These are phyloP conservation scores for Xanthoconium stramineum DNA, from an alignment of 768 basidiomycete species.

Conservation along the genomic window DNA sequence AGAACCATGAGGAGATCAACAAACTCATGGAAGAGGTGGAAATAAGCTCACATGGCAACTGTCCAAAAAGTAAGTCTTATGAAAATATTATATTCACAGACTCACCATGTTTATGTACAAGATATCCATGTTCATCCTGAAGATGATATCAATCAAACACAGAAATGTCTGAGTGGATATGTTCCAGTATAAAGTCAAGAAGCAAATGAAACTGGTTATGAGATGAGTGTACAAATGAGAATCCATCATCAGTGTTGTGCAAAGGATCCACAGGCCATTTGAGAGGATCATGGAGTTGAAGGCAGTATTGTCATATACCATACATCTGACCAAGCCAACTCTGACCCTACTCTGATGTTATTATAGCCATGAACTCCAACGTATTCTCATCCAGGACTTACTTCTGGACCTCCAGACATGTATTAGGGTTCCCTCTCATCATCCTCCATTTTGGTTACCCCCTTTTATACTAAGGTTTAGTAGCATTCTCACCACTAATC, in stretches of 20 bases:
- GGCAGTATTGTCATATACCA: too few species aligned
- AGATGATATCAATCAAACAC: neutral
- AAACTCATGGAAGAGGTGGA: neutral
- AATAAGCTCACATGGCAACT: neutral
- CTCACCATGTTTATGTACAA: neutral
- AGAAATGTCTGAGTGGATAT: neutral
- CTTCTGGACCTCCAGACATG: too few species aligned
- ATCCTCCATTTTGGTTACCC: too few species aligned
- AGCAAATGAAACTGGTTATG: neutral
- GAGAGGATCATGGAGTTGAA: neutral
- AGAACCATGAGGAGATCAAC: neutral
- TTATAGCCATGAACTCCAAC: too few species aligned
- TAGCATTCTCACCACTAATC: too few species aligned
- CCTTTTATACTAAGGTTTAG: too few species aligned
- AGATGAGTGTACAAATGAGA: neutral
- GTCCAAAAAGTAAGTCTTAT: neutral
- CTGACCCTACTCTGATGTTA: too few species aligned
- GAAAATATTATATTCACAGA: neutral
- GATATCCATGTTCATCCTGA: neutral
- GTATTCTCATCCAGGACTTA: too few species aligned
- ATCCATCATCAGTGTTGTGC: neutral
- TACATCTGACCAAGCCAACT: too few species aligned
- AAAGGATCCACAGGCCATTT: neutral
- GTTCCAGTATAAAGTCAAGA: neutral
- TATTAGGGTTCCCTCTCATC: too few species aligned